These are phyloP conservation scores for Batrachochytrium dendrobatidis DNA, from an alignment of 371 early-diverging fungal genomes.

Conservation along the genomic window DNA sequence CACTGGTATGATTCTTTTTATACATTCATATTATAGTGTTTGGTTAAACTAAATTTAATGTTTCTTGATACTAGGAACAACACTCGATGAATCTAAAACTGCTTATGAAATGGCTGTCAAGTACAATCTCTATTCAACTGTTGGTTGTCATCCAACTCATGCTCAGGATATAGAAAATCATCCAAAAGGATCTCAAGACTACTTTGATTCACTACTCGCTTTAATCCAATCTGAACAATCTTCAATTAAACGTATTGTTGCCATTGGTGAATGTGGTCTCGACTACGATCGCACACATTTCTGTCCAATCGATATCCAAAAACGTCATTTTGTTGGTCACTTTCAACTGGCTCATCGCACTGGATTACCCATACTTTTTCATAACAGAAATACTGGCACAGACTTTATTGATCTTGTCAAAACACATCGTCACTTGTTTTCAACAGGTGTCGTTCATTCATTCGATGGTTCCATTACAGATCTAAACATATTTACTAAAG, in stretches of 20 bases:
- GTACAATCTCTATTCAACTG: slow-evolving; percentile 57
- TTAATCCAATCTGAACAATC: background rate
- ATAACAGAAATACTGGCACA: slow-evolving; percentile 71
- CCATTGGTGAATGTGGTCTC: slow-evolving; percentile 87
- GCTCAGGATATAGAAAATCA: slow-evolving; percentile 61
- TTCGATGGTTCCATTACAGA: slow-evolving; percentile 84
- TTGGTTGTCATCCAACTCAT: slow-evolving; percentile 86
- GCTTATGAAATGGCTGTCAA: background rate
- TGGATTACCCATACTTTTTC: slow-evolving; percentile 79
- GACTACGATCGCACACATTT: slow-evolving; percentile 89
- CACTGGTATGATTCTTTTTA: too few species aligned
- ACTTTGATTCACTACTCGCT: slow-evolving; percentile 30
- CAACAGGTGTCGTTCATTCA: slow-evolving; percentile 90
- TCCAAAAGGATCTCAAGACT: slow-evolving; percentile 49
- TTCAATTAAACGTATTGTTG: slow-evolving; percentile 50
- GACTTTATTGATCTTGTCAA: slow-evolving; percentile 59
- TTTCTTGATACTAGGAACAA: background rate
- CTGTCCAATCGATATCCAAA: slow-evolving; percentile 66
- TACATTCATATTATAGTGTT: background rate
- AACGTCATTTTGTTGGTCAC: slow-evolving; percentile 61
- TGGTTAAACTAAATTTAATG: background rate
- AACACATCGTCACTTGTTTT: slow-evolving; percentile 56
- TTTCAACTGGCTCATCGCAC: slow-evolving; percentile 73
- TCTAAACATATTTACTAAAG: slow-evolving; percentile 54
- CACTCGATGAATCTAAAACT: background rate